phyloP scores from a whole-genome alignment of 345 rosid genomes.

The Brassica cretica region DNA sequence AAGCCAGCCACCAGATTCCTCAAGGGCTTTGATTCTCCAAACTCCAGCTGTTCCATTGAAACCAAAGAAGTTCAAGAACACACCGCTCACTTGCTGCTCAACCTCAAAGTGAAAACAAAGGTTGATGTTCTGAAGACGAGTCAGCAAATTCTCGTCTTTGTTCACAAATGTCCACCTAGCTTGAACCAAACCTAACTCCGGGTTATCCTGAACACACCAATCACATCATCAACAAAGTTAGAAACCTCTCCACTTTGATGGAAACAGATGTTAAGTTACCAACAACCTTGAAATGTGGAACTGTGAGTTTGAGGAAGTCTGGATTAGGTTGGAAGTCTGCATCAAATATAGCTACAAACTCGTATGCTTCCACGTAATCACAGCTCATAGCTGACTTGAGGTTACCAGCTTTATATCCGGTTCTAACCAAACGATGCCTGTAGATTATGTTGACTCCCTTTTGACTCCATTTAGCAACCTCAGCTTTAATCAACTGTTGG shows the following conservation, averaged over 20 bases:
- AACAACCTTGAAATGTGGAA: conserved; percentile 80
- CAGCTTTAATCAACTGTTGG: conserved; percentile 62
- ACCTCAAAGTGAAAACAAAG: conserved; percentile 84
- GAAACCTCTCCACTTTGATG: background rate
- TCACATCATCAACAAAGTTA: background rate
- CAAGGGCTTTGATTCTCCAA: conserved; percentile 86
- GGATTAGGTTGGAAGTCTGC: conserved; percentile 85
- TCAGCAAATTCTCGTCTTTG: conserved; percentile 78
- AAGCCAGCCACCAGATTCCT: conserved; percentile 92
- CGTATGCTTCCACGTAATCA: conserved; percentile 67
- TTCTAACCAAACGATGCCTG: conserved; percentile 68
- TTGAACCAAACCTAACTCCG: conserved; percentile 58
- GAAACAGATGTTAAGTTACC: background rate
- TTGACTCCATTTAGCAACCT: conserved; percentile 68
- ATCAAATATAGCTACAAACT: conserved; percentile 85
- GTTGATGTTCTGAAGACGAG: conserved; percentile 84
- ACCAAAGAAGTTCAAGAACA: conserved; percentile 81
- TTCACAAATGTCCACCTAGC: conserved; percentile 66
- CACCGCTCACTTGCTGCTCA: conserved; percentile 80
- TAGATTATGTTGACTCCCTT: conserved; percentile 71
- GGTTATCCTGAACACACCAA: background rate
- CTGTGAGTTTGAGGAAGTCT: conserved; percentile 65
- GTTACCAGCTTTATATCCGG: conserved; percentile 91
- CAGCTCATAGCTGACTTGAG: conserved; percentile 87
- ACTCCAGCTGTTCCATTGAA: conserved; percentile 93